phyloP scores from a whole-genome alignment of 148 eudicot species.

The Vaccinium myrtillus region DNA sequence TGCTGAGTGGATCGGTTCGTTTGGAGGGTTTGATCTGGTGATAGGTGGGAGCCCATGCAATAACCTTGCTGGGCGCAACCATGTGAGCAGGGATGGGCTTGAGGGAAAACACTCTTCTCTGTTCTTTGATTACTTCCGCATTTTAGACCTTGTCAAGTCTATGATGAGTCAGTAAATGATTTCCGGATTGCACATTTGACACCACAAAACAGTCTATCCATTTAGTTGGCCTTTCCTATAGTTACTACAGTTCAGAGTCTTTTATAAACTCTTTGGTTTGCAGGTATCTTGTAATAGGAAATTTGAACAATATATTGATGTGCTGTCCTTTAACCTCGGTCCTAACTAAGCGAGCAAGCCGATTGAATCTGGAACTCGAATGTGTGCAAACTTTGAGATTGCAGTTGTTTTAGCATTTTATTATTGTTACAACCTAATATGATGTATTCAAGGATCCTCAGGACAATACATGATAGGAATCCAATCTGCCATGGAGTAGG shows the following conservation, averaged over 20 bases:
- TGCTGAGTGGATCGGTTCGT: slow-evolving; percentile 7
- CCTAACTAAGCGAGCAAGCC: neutral
- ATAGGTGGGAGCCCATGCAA: slow-evolving; percentile 56
- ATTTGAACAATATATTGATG: neutral
- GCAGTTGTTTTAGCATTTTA: neutral
- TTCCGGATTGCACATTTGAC: neutral
- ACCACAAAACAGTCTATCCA: neutral
- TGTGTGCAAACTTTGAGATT: neutral
- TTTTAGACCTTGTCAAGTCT: slow-evolving; percentile 24
- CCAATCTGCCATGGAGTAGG: too few species aligned
- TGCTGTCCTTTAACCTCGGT: neutral
- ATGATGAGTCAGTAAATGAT: slow-evolving; percentile 7
- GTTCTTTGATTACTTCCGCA: slow-evolving; percentile 33
- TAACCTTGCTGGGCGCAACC: slow-evolving; percentile 43
- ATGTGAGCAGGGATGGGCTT: slow-evolving; percentile 33
- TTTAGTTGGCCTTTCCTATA: neutral
- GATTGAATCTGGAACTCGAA: neutral
- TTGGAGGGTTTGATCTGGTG: slow-evolving; percentile 41
- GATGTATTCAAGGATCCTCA: too few species aligned
- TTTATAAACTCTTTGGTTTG: neutral
- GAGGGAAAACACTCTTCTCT: slow-evolving; percentile 38
- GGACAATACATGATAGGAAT: too few species aligned
- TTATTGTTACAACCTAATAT: neutral
- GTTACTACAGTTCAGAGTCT: neutral
- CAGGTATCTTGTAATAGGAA: neutral